Conservation (phyloP, 352 stramenopile species). For the Pythium dissotocum region DNA sequence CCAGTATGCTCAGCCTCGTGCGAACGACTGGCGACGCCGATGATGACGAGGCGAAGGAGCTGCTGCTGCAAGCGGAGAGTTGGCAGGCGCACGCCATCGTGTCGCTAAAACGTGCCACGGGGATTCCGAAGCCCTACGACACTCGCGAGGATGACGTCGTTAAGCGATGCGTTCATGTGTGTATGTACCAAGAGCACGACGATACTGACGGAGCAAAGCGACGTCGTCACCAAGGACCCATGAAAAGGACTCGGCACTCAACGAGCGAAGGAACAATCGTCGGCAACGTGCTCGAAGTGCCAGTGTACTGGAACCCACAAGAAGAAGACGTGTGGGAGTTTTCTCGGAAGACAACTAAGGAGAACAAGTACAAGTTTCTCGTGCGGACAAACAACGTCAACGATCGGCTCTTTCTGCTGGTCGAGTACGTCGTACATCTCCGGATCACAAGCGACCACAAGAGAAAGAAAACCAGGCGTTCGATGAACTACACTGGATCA, state of each 20-base stretch:
- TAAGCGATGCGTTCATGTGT: constrained; percentile 79
- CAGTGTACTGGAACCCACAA: constrained; percentile 63
- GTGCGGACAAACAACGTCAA: constrained; percentile 72
- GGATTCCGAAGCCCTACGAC: constrained; percentile 77
- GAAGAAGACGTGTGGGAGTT: constrained; percentile 86
- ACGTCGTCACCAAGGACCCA: neutral
- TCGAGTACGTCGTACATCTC: constrained; percentile 78
- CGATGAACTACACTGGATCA: constrained; percentile 11
- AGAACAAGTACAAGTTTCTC: constrained; percentile 84
- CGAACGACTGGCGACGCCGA: constrained; percentile 20
- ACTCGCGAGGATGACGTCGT: constrained; percentile 74
- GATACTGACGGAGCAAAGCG: constrained; percentile 7
- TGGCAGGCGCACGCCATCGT: constrained; percentile 65
- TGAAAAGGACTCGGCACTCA: neutral
- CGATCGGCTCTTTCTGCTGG: constrained; percentile 61
- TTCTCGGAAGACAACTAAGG: constrained; percentile 70
- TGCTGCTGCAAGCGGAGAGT: constrained; percentile 56
- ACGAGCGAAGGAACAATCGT: constrained; percentile 27
- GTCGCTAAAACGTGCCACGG: constrained; percentile 69
- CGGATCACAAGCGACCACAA: constrained; percentile 33
- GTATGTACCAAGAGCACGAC: constrained; percentile 71
- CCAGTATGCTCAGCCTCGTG: constrained; percentile 29
- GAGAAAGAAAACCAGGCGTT: constrained; percentile 22
- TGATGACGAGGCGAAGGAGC: constrained; percentile 36
- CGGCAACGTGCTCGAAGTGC: constrained; percentile 78